phyloP scores from a whole-genome alignment of 108 stramenopile genomes.

The Aureococcus anophagefferens region DNA sequence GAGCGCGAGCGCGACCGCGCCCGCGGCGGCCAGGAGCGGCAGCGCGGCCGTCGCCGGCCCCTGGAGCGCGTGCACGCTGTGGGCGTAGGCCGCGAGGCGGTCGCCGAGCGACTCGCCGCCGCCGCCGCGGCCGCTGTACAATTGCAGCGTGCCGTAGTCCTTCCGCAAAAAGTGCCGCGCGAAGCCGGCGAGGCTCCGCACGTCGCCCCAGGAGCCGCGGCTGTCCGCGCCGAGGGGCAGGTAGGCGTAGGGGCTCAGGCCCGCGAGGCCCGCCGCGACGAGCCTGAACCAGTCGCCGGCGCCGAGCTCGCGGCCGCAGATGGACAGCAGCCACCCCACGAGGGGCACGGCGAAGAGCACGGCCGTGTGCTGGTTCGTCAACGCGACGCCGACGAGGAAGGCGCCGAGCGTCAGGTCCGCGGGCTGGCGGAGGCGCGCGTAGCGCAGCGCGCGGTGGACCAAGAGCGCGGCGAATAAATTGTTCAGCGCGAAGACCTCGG shows the following conservation, averaged over 20 bases:
- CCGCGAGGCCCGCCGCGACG: slow-evolving; percentile 7
- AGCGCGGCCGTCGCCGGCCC: slow-evolving; percentile 19
- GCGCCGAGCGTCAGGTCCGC: slow-evolving; percentile 33
- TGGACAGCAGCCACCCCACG: slow-evolving; percentile 17
- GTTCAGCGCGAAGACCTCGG: slow-evolving; percentile 78
- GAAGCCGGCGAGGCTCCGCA: slow-evolving; percentile 37
- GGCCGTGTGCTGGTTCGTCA: slow-evolving; percentile 70
- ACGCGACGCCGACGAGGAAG: slow-evolving; percentile 49
- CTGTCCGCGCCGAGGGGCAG: slow-evolving; percentile 48
- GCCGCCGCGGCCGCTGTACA: slow-evolving; percentile 44
- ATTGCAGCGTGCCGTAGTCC: slow-evolving; percentile 63
- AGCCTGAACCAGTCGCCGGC: too few relatives aligned
- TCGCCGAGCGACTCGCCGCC: slow-evolving; percentile 26
- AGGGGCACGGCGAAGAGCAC: slow-evolving; percentile 49
- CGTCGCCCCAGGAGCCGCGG: slow-evolving; percentile 66
- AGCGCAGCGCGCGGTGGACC: slow-evolving; percentile 17
- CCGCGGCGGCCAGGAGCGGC: slow-evolving; percentile 13
- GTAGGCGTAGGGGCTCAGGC: slow-evolving; percentile 45
- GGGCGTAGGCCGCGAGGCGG: slow-evolving; percentile 22
- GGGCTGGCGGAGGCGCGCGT: neutral
- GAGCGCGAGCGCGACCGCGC: neutral
- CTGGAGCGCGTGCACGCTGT: slow-evolving; percentile 22
- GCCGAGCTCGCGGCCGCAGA: neutral
- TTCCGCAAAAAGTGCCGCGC: slow-evolving; percentile 51
- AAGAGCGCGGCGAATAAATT: slow-evolving; percentile 50